Evolutionary conservation across 306 rosid species (phyloP).

Genomic region (Ochetophila trinervis): DNA sequence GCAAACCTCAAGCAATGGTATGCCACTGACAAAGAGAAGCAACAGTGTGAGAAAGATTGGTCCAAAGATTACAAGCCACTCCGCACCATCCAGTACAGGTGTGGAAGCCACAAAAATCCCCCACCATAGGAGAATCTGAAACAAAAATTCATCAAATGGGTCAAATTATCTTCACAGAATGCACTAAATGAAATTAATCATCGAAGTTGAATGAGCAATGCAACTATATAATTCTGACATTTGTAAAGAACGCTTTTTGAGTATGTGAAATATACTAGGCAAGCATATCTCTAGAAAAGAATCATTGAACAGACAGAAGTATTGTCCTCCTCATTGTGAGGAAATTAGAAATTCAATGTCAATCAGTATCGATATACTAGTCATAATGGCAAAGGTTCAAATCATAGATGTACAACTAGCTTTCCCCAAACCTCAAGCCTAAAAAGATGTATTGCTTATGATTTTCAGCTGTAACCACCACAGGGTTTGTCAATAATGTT

Average conservation of each 20-base stretch:
- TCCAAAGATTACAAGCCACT: conserved; percentile 87
- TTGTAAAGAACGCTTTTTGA: too few species aligned
- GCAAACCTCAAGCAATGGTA: conserved; percentile 92
- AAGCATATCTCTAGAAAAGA: too few species aligned
- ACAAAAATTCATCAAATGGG: conserved; percentile 21
- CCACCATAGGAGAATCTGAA: conserved; percentile 95
- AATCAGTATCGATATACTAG: neutral
- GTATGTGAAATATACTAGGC: too few species aligned
- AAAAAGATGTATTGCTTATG: neutral
- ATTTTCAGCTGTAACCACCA: neutral
- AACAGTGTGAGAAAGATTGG: conserved; percentile 77
- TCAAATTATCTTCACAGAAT: conserved; percentile 17
- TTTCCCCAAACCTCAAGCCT: too few species aligned
- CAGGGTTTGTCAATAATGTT: too few species aligned
- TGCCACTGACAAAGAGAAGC: conserved; percentile 96
- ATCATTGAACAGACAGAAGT: too few species aligned
- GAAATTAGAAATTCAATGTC: neutral
- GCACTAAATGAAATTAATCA: neutral
- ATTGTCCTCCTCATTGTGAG: too few species aligned
- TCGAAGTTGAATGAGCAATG: neutral
- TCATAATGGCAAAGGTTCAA: neutral
- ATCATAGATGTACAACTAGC: too few species aligned
- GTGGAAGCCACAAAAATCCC: conserved; percentile 86
- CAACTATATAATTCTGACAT: neutral
- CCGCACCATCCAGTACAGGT: conserved; percentile 67